Evolutionary conservation across 768 basidiomycete genomes (phyloP).

Genomic region (Lentinula detonsa): DNA sequence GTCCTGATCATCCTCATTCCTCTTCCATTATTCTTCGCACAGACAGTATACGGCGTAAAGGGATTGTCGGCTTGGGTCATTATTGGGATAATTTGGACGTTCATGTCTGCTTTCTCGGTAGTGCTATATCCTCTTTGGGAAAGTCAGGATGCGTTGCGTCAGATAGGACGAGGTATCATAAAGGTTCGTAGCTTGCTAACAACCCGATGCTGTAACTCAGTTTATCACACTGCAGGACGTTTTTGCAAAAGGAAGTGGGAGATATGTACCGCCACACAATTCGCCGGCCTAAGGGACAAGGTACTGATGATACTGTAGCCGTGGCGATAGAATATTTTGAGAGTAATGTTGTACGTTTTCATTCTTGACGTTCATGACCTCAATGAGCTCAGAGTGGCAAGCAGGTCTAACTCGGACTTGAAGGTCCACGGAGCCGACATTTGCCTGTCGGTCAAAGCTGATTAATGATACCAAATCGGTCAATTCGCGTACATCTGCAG

Average conservation of each 20-base stretch:
- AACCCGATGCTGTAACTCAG: background rate
- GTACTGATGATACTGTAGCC: background rate
- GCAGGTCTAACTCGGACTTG: background rate
- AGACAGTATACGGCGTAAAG: slow-evolving; percentile 56
- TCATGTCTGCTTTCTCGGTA: slow-evolving; percentile 66
- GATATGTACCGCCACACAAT: slow-evolving; percentile 9
- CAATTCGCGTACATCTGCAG: background rate
- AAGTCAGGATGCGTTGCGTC: slow-evolving; percentile 56
- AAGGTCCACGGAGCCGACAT: slow-evolving; percentile 1
- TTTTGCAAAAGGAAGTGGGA: background rate
- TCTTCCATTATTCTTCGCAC: slow-evolving; percentile 80
- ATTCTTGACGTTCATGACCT: background rate
- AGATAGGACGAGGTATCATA: slow-evolving; percentile 55
- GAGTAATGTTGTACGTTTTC: background rate
- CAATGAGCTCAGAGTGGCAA: background rate
- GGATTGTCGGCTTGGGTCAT: slow-evolving; percentile 79
- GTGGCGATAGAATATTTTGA: background rate
- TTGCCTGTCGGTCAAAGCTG: background rate
- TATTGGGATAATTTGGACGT: slow-evolving; percentile 80
- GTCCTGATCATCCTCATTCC: slow-evolving; percentile 74
- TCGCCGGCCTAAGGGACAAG: background rate
- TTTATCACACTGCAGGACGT: background rate
- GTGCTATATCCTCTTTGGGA: slow-evolving; percentile 88
- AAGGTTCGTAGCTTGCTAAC: slow-evolving; percentile 38
- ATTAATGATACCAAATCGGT: background rate